phyloP scores from a whole-genome alignment of 441 rosid genomes.

The Viola pubescens region DNA sequence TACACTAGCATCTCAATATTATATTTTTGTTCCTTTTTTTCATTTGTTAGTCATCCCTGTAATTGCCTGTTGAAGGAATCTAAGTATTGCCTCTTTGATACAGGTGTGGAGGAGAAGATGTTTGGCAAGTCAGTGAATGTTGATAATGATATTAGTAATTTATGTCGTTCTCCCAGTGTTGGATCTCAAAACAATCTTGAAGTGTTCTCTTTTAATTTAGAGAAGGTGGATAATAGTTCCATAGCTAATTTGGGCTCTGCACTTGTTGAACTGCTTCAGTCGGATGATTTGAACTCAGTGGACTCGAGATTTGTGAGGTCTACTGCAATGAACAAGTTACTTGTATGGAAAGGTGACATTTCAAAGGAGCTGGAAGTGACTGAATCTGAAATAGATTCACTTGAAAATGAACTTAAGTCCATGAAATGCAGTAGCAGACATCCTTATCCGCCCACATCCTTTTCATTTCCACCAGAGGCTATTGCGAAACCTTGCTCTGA shows the following conservation, averaged over 20 bases:
- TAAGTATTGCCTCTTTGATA: slow-evolving; percentile 13
- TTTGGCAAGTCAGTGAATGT: slow-evolving; percentile 38
- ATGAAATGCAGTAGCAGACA: slow-evolving; percentile 35
- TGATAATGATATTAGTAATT: slow-evolving; percentile 48
- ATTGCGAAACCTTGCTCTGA: slow-evolving; percentile 27
- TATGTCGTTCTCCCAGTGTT: slow-evolving; percentile 52
- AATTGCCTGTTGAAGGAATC: neutral
- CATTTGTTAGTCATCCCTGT: neutral
- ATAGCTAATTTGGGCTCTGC: slow-evolving; percentile 50
- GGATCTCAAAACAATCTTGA: slow-evolving; percentile 50
- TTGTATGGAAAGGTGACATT: slow-evolving; percentile 53
- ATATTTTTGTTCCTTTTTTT: neutral
- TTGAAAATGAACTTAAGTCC: slow-evolving; percentile 64
- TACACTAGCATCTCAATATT: too few relatives aligned
- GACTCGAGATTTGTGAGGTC: slow-evolving; percentile 55
- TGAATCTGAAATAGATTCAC: slow-evolving; percentile 83
- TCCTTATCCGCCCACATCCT: slow-evolving; percentile 26
- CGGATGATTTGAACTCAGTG: slow-evolving; percentile 44
- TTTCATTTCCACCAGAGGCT: slow-evolving; percentile 28
- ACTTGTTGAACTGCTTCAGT: slow-evolving; percentile 58
- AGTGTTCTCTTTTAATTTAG: slow-evolving; percentile 52
- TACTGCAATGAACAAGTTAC: slow-evolving; percentile 54
- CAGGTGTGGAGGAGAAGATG: slow-evolving; percentile 73
- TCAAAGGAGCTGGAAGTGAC: slow-evolving; percentile 68
- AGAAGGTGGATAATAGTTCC: slow-evolving; percentile 54